Percentiles rank a stretch among this genome's conserved stretches.
Conservation (phyloP, 192 early-diverging fungal genomes). For the Coemansia guatemalensis region DNA sequence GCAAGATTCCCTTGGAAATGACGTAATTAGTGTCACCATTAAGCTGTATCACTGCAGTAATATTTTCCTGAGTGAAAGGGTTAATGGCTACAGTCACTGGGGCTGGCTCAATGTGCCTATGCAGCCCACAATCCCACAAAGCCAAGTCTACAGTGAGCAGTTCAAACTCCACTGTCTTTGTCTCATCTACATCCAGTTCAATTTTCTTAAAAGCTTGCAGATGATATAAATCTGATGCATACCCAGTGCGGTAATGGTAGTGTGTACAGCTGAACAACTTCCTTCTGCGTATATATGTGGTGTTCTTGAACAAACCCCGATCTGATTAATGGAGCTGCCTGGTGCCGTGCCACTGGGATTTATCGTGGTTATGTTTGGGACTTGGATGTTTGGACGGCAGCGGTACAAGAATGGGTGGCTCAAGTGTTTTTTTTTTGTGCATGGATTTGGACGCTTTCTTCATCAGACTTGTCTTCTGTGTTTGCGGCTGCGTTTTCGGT, state of each 20-base stretch:
- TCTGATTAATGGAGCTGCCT: too few relatives aligned
- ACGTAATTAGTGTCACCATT: too few relatives aligned
- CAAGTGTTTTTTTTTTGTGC: too few relatives aligned
- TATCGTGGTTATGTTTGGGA: too few relatives aligned
- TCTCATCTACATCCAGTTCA: conserved; percentile 39
- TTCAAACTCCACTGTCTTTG: conserved; percentile 37
- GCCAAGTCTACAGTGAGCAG: conserved; percentile 33
- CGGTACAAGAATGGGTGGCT: too few relatives aligned
- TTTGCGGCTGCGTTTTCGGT: too few relatives aligned
- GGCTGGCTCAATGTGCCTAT: conserved; percentile 18
- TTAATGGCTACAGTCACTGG: conserved; percentile 25
- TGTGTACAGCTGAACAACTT: conserved; percentile 54
- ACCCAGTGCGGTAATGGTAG: conserved; percentile 49
- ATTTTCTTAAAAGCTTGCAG: conserved; percentile 57
- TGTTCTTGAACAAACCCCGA: too few relatives aligned
- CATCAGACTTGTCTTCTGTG: too few relatives aligned
- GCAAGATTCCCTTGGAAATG: too few relatives aligned
- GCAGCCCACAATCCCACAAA: conserved; percentile 25
- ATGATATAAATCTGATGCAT: conserved; percentile 55
- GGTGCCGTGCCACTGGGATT: too few relatives aligned
- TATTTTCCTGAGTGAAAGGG: conserved; percentile 13
- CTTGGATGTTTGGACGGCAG: too few relatives aligned
- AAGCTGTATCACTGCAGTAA: conserved; percentile 16
- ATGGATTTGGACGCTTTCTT: too few relatives aligned
- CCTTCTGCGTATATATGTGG: conserved; percentile 49